These are phyloP conservation scores for Glycine tomentella DNA, from an alignment of 306 rosid species.

Conservation along the genomic window DNA sequence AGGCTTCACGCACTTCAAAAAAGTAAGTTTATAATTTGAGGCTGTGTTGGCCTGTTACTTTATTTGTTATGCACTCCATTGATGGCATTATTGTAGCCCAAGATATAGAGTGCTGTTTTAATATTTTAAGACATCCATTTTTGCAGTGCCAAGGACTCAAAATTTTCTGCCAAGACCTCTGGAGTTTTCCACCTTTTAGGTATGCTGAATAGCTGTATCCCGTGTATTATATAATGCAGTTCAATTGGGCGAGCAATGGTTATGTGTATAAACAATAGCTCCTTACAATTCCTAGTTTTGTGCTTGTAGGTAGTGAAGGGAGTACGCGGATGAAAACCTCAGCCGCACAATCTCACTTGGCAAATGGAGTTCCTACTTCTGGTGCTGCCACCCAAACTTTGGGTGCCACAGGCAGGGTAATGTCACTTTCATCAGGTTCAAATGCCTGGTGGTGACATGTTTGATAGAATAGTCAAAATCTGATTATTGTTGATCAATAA, in stretches of 20 bases:
- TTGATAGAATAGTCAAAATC: too few relatives aligned
- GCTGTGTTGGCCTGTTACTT: not conserved
- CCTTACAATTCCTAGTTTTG: constrained; percentile 40
- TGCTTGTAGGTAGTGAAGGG: constrained; percentile 68
- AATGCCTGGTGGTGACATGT: not conserved
- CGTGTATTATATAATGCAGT: not conserved
- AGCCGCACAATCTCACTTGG: constrained; percentile 54
- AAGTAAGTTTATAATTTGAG: constrained; percentile 54
- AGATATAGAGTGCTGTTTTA: not conserved
- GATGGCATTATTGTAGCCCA: constrained; percentile 12
- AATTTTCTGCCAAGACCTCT: constrained; percentile 60
- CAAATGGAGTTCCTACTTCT: constrained; percentile 67
- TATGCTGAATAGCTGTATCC: constrained; percentile 49
- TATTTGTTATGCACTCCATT: constrained; percentile 4
- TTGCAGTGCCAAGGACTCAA: constrained; percentile 61
- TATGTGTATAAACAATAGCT: constrained; percentile 21
- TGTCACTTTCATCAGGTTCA: constrained; percentile 36
- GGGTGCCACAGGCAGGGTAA: constrained; percentile 61
- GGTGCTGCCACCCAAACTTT: constrained; percentile 55
- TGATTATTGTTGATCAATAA: too few relatives aligned
- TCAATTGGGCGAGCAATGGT: not conserved
- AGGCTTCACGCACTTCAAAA: constrained; percentile 55
- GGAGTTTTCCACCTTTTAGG: constrained; percentile 84
- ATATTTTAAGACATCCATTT: constrained; percentile 29
- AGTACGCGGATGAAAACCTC: constrained; percentile 52